phyloP scores from a whole-genome alignment of 192 early-diverging fungal species.

The Coemansia sp. region DNA sequence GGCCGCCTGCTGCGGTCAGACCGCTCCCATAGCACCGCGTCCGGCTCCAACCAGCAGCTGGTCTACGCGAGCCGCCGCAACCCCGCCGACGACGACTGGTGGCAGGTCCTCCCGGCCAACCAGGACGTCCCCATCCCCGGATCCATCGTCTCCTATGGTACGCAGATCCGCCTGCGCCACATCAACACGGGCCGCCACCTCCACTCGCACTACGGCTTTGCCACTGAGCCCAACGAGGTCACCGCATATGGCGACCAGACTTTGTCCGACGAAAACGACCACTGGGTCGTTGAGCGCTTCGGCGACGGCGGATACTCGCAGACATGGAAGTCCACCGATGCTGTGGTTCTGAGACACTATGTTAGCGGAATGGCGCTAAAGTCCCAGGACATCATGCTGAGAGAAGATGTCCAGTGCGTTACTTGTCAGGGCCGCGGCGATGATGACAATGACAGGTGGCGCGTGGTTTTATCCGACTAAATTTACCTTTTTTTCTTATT shows the following conservation, averaged over 20 bases:
- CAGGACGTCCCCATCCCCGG: slow-evolving; percentile 39
- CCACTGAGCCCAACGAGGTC: slow-evolving; percentile 57
- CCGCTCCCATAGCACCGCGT: slow-evolving; percentile 40
- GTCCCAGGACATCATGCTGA: slow-evolving; percentile 37
- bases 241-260: slow-evolving; percentile 56
- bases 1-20: slow-evolving; percentile 54
- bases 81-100: slow-evolving; percentile 41
- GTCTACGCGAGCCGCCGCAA: slow-evolving; percentile 54
- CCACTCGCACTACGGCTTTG: slow-evolving; percentile 57
- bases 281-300: slow-evolving; percentile 58
- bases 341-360: slow-evolving; percentile 52
- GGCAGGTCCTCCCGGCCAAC: slow-evolving; percentile 59
- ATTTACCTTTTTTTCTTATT: neutral
- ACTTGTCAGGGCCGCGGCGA: slow-evolving; percentile 50
- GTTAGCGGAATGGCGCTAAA: slow-evolving; percentile 55
- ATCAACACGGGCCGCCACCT: slow-evolving; percentile 52
- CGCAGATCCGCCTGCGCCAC: slow-evolving; percentile 56
- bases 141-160: slow-evolving; percentile 49
- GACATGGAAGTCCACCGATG: slow-evolving; percentile 53
- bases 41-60: slow-evolving; percentile 58
- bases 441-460: slow-evolving; percentile 60
- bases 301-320: slow-evolving; percentile 44
- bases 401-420: slow-evolving; percentile 52
- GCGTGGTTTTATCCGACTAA: slow-evolving; percentile 22
- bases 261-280: slow-evolving; percentile 57